These are phyloP conservation scores for Protomyces lactucae-debilis DNA, from an alignment of 1,139 yeast genomes.

Conservation along the genomic window DNA sequence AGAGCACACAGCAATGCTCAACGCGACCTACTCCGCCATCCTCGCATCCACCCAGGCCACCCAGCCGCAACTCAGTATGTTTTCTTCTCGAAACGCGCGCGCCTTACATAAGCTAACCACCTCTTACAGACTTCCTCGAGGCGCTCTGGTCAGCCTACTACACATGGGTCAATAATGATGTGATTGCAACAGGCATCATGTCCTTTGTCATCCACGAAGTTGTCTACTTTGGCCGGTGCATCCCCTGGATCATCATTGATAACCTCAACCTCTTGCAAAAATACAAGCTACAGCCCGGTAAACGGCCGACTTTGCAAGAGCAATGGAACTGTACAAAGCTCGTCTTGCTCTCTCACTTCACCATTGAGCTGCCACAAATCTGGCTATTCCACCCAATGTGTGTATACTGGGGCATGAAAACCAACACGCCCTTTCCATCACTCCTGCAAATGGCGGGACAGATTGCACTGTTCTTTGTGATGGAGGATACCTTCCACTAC, in stretches of 20 bases:
- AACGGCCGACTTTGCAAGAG: constrained; percentile 69
- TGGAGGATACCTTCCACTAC: constrained; percentile 95
- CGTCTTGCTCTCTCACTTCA: constrained; percentile 74
- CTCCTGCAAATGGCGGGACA: constrained; percentile 56
- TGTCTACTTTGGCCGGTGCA: constrained; percentile 78
- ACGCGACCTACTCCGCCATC: constrained; percentile 18
- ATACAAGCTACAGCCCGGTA: constrained; percentile 76
- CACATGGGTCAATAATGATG: constrained; percentile 67
- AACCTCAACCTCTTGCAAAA: constrained; percentile 67
- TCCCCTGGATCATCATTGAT: constrained; percentile 83
- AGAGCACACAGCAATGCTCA: constrained; percentile 10
- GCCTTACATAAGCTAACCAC: neutral
- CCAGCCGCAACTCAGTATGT: constrained; percentile 22
- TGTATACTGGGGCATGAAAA: constrained; percentile 64
- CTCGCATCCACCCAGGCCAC: constrained; percentile 13
- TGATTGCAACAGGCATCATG: constrained; percentile 71
- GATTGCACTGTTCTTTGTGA: constrained; percentile 65
- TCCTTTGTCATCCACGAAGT: constrained; percentile 72
- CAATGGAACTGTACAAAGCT: constrained; percentile 88
- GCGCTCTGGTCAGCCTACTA: constrained; percentile 82
- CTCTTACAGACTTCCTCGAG: constrained; percentile 44
- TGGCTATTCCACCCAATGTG: constrained; percentile 95
- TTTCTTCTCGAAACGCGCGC: no score
- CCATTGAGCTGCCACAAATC: constrained; percentile 91
- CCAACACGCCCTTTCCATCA: constrained; percentile 78